phyloP scores from a whole-genome alignment of 2,329 filamentous ascomycete species.

The Amylocarpus encephaloides region DNA sequence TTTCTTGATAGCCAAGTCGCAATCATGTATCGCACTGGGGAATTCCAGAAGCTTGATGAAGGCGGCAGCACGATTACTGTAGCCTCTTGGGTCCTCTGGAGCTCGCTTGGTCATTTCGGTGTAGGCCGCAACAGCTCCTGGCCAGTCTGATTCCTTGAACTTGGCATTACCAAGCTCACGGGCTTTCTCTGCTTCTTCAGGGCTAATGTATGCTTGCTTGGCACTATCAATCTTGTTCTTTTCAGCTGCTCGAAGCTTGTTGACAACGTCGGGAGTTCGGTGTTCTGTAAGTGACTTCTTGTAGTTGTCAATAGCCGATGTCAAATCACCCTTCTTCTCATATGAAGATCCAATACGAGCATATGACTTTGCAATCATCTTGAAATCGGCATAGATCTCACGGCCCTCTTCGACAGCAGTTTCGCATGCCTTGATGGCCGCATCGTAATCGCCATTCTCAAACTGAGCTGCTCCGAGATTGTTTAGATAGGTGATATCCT shows the following conservation, averaged over 20 bases:
- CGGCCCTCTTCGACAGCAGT: slow-evolving; percentile 88
- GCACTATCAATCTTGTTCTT: slow-evolving; percentile 74
- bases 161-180: slow-evolving; percentile 92
- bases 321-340: slow-evolving; percentile 78
- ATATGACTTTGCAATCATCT: slow-evolving; percentile 97
- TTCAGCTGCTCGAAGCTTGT: slow-evolving; percentile 86
- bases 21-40: slow-evolving; percentile 88
- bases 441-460: slow-evolving; percentile 91
- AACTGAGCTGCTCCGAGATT: slow-evolving; percentile 92
- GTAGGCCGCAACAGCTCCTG: slow-evolving; percentile 89
- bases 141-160: slow-evolving; percentile 96
- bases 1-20: slow-evolving; percentile 82
- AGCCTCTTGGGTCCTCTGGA: slow-evolving; percentile 86
- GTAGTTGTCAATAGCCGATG: slow-evolving; percentile 80
- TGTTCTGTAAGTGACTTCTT: slow-evolving; percentile 93
- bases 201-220: slow-evolving; percentile 77
- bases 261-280: slow-evolving; percentile 87
- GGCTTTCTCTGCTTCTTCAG: slow-evolving; percentile 88
- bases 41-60: slow-evolving; percentile 96
- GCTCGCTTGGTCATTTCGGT: slow-evolving; percentile 95
- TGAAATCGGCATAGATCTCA: slow-evolving; percentile 89
- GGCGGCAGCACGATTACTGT: slow-evolving; percentile 94
- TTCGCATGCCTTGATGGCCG: slow-evolving; percentile 78
- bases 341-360: slow-evolving; percentile 90
- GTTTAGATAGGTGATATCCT: slow-evolving; percentile 97